These are phyloP conservation scores for Brasenia schreberi DNA, from an alignment of 164 flowering plant genomes.

Conservation along the genomic window DNA sequence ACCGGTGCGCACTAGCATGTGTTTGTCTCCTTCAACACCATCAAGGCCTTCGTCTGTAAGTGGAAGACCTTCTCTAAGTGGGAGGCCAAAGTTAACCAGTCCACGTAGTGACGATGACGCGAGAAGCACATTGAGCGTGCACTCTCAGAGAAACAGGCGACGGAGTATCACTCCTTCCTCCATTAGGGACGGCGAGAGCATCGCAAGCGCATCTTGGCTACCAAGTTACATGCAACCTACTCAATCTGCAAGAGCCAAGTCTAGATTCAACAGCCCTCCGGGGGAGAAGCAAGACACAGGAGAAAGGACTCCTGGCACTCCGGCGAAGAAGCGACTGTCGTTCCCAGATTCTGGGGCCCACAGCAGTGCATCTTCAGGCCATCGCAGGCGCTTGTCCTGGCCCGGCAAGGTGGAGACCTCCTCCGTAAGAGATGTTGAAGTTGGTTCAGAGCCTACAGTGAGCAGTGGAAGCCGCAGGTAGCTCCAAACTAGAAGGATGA, in stretches of 20 bases:
- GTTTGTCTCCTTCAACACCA: conserved; percentile 36
- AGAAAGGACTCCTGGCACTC: conserved; percentile 20
- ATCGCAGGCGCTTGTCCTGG: conserved; percentile 46
- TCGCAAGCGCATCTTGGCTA: conserved; percentile 43
- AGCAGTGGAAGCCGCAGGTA: conserved; percentile 15
- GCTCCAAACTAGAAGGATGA: not conserved
- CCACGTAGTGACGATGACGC: conserved; percentile 35
- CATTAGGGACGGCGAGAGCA: conserved; percentile 62
- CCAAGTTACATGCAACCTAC: conserved; percentile 71
- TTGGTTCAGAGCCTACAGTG: conserved; percentile 6
- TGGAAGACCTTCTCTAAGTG: conserved; percentile 2
- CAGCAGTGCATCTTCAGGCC: conserved; percentile 25
- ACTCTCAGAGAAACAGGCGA: conserved; percentile 45
- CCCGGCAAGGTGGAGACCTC: conserved; percentile 41
- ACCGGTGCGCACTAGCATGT: conserved; percentile 22
- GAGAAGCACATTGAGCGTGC: conserved; percentile 38
- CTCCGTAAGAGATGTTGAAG: conserved; percentile 11
- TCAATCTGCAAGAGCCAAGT: conserved; percentile 42
- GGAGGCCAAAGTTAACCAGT: conserved; percentile 19
- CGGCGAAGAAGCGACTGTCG: conserved; percentile 60
- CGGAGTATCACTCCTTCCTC: conserved; percentile 63
- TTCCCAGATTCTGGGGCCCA: conserved; percentile 10
- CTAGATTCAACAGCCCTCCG: conserved; percentile 35
- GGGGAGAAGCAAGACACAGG: conserved; percentile 33
- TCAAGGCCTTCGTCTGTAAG: conserved; percentile 19